Base-by-base conservation (phyloP, 495 filamentous ascomycete genomes). In the Haplographium delicatum region DNA sequence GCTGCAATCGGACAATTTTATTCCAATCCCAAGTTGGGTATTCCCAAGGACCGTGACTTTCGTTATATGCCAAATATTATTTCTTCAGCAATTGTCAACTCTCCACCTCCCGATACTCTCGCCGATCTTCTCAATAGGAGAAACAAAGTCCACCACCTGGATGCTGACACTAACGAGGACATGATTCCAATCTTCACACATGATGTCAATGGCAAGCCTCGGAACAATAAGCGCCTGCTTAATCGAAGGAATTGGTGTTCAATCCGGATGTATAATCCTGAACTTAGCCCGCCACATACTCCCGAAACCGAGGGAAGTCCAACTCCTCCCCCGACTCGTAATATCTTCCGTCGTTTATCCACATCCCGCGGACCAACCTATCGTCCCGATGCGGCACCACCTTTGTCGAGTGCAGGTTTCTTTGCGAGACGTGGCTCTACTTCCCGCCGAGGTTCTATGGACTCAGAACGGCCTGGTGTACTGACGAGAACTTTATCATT, bases 1-100 rank as follows among this genome's bases (percentile, higher is more conserved):
- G 91, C 85, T 4, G 93, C 90, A 1, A 76, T 96, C 23, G 93
- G 94, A 2, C 88, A 94, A 56, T 96, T 98, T 73, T 96, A 90
- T 65, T 91, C 89, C 1, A 94, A 89, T 56, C 82, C 87, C 1
- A 85, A 84, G 56, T 71, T 93, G 26, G 75, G 80, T 19, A 69
- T 96, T 33, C 68, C 86, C 13, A 89, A 89, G 55, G 87, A 96
- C 63, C 77, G 79, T 34, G 93, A 98, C 65, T 88, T 89, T 66
- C 81, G 93, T 49, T 98, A 98, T 64, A 97, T 97, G 80, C 86
- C 85, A 15, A 81, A 83, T 54, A 68, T 98, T 50, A 83, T 97
- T 50, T 91, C 88, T 1, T 96, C 91, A 0, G 89, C 89, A 35
- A 87, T 95, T 59, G 94, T 89, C 50, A 95, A 97, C 63, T 81